phyloP scores from a whole-genome alignment of 2,329 filamentous ascomycete genomes.

The Colletotrichum lentis region DNA sequence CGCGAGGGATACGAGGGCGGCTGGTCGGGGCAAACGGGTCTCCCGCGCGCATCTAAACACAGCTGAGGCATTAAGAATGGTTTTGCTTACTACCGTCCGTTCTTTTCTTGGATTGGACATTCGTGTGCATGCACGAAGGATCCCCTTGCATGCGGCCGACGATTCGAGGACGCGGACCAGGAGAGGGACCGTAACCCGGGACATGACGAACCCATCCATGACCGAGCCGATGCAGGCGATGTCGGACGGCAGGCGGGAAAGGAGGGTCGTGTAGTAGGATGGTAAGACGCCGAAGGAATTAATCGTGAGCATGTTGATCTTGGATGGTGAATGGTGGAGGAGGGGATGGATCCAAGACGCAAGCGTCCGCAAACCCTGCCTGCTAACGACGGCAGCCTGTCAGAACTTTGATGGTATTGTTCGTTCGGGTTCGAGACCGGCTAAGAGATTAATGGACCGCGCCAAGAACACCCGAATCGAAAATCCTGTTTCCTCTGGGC shows the following conservation, averaged over 20 bases:
- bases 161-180: too few relatives aligned
- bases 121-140: conserved; percentile 2
- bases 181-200: not conserved
- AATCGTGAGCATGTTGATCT: too few relatives aligned
- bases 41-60: not conserved
- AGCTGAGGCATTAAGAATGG: not conserved
- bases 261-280: too few relatives aligned
- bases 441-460: not conserved
- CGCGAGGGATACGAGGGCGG: not conserved
- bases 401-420: not conserved
- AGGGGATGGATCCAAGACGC: not conserved
- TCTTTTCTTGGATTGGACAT: not conserved
- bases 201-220: not conserved
- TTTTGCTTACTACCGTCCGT: not conserved
- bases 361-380: not conserved
- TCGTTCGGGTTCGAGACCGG: not conserved
- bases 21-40: not conserved
- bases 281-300: too few relatives aligned
- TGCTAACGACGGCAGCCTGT: not conserved
- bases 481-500: not conserved
- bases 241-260: too few relatives aligned
- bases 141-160: not conserved
- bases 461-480: not conserved
- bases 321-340: not conserved
- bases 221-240: too few relatives aligned